Evolutionary conservation across 352 stramenopile species (phyloP).

Genomic region (Pilasporangium apinafurcum): DNA sequence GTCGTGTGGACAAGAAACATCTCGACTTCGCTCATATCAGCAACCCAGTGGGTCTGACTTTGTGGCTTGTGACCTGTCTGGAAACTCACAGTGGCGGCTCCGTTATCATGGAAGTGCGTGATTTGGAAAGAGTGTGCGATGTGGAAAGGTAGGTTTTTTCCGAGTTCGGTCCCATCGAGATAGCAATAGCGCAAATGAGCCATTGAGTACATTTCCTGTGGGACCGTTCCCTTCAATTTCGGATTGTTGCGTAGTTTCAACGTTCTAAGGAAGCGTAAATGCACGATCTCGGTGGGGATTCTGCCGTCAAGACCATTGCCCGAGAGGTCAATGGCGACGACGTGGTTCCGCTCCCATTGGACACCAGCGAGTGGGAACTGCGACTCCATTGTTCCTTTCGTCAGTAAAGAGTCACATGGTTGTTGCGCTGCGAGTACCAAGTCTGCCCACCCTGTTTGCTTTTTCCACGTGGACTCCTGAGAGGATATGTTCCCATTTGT

Average conservation of each 20-base stretch:
- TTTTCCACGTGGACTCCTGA: slow-evolving; percentile 18
- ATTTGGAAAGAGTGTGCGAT: slow-evolving; percentile 52
- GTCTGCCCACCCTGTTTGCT: slow-evolving; percentile 27
- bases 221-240: slow-evolving; percentile 22
- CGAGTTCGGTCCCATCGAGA: slow-evolving; percentile 42
- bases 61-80: slow-evolving; percentile 16
- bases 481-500: slow-evolving; percentile 19
- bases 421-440: slow-evolving; percentile 12
- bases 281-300: slow-evolving; percentile 31
- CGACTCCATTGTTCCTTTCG: slow-evolving; percentile 21
- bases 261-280: slow-evolving; percentile 36
- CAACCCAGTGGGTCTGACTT: slow-evolving; percentile 31
- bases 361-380: slow-evolving; percentile 34
- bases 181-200: slow-evolving; percentile 54
- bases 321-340: slow-evolving; percentile 47
- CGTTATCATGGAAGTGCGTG: slow-evolving; percentile 28
- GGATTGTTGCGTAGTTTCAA: slow-evolving; percentile 59
- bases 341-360: slow-evolving; percentile 53
- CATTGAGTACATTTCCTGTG: slow-evolving; percentile 27
- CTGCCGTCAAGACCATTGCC: slow-evolving; percentile 38
- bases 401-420: slow-evolving; percentile 10
- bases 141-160: slow-evolving; percentile 34
- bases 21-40: slow-evolving; percentile 45
- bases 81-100: slow-evolving; percentile 35
- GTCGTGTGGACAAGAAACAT: slow-evolving; percentile 47